Percentiles rank a stretch among this genome's conserved stretches.
Evolutionary conservation across 2,329 filamentous ascomycete genomes (phyloP).

Genomic region (Cadophora sp.): DNA sequence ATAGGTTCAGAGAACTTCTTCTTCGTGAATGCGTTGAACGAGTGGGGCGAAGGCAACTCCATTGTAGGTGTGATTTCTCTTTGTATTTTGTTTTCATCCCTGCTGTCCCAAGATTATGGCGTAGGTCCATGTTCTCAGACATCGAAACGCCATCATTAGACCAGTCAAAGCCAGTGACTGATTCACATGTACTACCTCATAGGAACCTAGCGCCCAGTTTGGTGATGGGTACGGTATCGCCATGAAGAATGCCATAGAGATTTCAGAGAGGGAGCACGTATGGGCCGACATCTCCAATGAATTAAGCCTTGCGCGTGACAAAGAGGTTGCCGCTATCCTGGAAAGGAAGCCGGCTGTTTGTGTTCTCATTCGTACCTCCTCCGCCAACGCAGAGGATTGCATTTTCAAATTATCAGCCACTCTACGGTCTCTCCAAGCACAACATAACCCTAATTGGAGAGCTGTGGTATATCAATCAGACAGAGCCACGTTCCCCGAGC

Average conservation of each 20-base stretch:
- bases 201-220: slow-evolving; percentile 26
- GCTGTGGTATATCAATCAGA: slow-evolving; percentile 13
- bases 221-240: slow-evolving; percentile 25
- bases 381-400: slow-evolving; percentile 7
- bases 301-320: neutral
- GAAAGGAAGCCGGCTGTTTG: slow-evolving; percentile 18
- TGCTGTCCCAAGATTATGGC: neutral
- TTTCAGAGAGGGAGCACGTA: slow-evolving; percentile 20
- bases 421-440: slow-evolving; percentile 24
- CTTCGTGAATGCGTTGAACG: slow-evolving; percentile 27
- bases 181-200: neutral
- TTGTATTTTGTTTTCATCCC: no score
- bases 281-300: slow-evolving; percentile 18
- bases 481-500: slow-evolving; percentile 6
- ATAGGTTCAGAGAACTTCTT: slow-evolving; percentile 28
- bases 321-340: neutral
- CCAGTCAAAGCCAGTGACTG: neutral
- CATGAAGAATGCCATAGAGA: slow-evolving; percentile 23
- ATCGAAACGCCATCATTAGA: neutral
- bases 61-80: neutral
- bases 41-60: slow-evolving; percentile 27
- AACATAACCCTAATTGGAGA: slow-evolving; percentile 23
- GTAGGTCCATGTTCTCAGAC: neutral
- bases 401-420: slow-evolving; percentile 24
- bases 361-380: slow-evolving; percentile 18